phyloP scores from a whole-genome alignment of 2,329 filamentous ascomycete genomes.

The Fusarium sp. region DNA sequence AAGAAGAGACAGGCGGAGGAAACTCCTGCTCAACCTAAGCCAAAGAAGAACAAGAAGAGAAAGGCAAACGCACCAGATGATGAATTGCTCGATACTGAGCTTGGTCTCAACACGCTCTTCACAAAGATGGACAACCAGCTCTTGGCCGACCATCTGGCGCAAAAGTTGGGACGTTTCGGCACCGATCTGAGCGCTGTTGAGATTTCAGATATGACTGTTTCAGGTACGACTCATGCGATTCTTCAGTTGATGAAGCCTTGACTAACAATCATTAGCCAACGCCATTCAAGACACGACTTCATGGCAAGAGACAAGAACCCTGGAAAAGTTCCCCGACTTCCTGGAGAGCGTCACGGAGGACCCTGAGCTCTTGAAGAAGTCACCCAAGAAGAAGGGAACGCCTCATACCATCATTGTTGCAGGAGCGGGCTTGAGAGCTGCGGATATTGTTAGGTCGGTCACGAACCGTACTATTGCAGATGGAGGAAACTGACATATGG shows the following conservation, averaged over 20 bases:
- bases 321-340: constrained; percentile 82
- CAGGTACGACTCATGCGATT: constrained; percentile 71
- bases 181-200: constrained; percentile 85
- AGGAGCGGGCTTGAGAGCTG: constrained; percentile 84
- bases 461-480: too few relatives aligned
- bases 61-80: constrained; percentile 68
- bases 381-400: constrained; percentile 75
- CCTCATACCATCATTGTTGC: constrained; percentile 93
- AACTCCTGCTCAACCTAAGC: constrained; percentile 52
- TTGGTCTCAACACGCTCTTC: constrained; percentile 83
- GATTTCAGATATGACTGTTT: constrained; percentile 82
- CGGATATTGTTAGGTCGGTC: constrained; percentile 78
- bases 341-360: constrained; percentile 74
- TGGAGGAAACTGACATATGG: constrained; percentile 28
- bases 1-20: constrained; percentile 69
- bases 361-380: constrained; percentile 68
- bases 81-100: constrained; percentile 71
- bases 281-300: constrained; percentile 83
- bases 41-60: constrained; percentile 64
- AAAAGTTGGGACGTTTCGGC: constrained; percentile 81
- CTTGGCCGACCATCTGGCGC: constrained; percentile 85
- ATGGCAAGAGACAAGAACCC: constrained; percentile 73
- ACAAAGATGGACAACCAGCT: constrained; percentile 84
- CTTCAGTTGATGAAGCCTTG: not conserved
- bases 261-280: constrained; percentile 62